Evolutionary conservation across 2,329 filamentous ascomycete genomes (phyloP).

Genomic region (Trichoderma gracile): DNA sequence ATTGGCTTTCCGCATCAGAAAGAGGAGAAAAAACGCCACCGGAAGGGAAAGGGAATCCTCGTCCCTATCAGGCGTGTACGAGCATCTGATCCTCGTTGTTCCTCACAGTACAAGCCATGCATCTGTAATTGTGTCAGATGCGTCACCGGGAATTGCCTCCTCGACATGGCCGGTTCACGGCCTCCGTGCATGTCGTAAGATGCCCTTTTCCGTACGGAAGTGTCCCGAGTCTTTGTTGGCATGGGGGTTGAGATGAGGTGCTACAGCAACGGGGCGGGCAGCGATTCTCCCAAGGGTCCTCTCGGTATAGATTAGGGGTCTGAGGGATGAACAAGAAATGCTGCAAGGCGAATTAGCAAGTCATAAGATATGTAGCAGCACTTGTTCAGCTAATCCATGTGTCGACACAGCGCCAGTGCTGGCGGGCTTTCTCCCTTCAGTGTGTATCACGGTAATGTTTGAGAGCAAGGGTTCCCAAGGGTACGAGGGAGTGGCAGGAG

Average conservation of each 20-base stretch:
- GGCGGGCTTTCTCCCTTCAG: constrained; percentile 3
- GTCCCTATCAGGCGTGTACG: neutral
- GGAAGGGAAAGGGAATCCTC: neutral
- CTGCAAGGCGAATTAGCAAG: neutral
- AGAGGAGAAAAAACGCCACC: neutral
- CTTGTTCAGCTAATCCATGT: constrained; percentile 9
- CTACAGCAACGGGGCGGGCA: neutral
- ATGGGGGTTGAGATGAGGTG: constrained; percentile 16
- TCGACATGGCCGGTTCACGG: neutral
- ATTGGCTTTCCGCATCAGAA: constrained; percentile 14
- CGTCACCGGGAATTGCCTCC: neutral
- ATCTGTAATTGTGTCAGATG: neutral
- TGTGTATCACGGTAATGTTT: constrained; percentile 18
- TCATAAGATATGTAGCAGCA: neutral
- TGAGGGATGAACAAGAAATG: constrained; percentile 3
- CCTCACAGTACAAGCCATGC: neutral
- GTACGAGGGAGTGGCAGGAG: neutral
- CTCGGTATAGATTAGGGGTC: neutral
- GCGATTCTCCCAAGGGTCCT: neutral
- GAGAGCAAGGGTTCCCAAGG: neutral
- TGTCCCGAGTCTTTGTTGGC: neutral
- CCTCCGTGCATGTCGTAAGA: neutral
- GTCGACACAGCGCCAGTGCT: neutral
- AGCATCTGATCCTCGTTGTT: no score
- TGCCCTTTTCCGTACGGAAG: neutral